Base-by-base conservation (phyloP, 31 red algal genomes). In the Asparagopsis taxiformis region DNA sequence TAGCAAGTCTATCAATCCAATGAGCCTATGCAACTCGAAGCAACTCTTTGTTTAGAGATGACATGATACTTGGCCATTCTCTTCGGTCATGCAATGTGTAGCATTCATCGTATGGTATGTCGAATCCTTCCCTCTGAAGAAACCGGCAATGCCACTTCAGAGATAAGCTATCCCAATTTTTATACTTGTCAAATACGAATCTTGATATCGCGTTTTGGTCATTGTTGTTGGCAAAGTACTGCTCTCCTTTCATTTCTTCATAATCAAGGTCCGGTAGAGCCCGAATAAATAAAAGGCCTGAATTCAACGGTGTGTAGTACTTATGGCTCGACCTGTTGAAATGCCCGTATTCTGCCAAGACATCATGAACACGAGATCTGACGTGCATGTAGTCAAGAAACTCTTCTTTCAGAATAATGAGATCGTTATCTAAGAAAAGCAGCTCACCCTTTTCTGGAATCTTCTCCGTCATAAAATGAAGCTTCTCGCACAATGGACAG, bases 141-240 rank as follows among this genome's bases (percentile, higher is more conserved):
- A 48, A 70, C 1, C 78, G 50, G 43, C 78, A 82, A 62, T 82
- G 78, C 78, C 78, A 82, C 32, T 56, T 70, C 11, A 82, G 25
- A 19, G 66, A 72, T 3, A 82, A 37, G 2, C 60, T 55, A 60
- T 82, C 78, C 78, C 78, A 82, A 31, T 65, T 64, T 13, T 23
- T 19, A 34, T 82, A 82, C 23, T 82, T 30, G 13, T 63, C 2
- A 16, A 49, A 51, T 17, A 82, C 55, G 50, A 82, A 82, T 19
- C 17, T 37, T 6, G 65, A 72, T 1, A 82, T 71, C 48, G 72
- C 55, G 36, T 54, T 63, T 56, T 82, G 78, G 64, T 82, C 78
- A 43, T 71, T 61, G 56, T 82, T 82, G 24, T 46, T 82, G 13
- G 30, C 50, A 34, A 59, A 29, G 3, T 72, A 37, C 44, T 57